A percentile compares a stretch with the other conserved stretches of the same genome.
phyloP scores from a whole-genome alignment of 2,329 filamentous ascomycete species.

The Fusarium brevicatenulatum region DNA sequence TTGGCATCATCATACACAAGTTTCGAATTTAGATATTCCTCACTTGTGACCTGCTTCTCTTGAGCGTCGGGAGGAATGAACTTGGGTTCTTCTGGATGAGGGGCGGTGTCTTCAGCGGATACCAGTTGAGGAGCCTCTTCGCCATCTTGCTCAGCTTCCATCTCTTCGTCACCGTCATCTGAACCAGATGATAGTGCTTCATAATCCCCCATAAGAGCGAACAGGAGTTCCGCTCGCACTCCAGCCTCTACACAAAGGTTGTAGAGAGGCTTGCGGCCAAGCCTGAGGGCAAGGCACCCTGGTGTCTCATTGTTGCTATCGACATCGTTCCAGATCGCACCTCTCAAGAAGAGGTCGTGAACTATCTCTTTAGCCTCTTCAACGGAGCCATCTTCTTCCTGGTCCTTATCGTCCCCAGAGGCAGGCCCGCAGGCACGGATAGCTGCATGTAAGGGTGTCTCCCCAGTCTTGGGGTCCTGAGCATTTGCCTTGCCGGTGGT shows the following conservation, averaged over 20 bases:
- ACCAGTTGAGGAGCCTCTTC: slow-evolving; percentile 48
- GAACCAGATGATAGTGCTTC: slow-evolving; percentile 72
- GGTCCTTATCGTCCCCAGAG: slow-evolving; percentile 42
- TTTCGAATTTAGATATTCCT: slow-evolving; percentile 74
- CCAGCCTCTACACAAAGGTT: slow-evolving; percentile 88
- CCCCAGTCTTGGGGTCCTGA: slow-evolving; percentile 86
- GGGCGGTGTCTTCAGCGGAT: slow-evolving; percentile 46
- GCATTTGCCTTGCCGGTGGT: slow-evolving; percentile 73
- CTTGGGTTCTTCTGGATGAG: slow-evolving; percentile 43
- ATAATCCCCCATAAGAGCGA: slow-evolving; percentile 85
- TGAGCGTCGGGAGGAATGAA: slow-evolving; percentile 51
- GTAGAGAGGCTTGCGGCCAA: slow-evolving; percentile 79
- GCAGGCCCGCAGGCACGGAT: slow-evolving; percentile 76
- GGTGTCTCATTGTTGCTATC: slow-evolving; percentile 89
- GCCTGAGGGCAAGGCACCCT: slow-evolving; percentile 80
- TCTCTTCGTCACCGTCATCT: slow-evolving; percentile 60
- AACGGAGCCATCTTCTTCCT: slow-evolving; percentile 56
- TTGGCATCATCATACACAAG: slow-evolving; percentile 73
- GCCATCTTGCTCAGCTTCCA: slow-evolving; percentile 58
- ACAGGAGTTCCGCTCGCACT: slow-evolving; percentile 86
- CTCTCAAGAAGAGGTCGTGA: slow-evolving; percentile 81
- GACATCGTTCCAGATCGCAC: slow-evolving; percentile 97
- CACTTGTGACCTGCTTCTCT: slow-evolving; percentile 66
- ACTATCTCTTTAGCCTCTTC: slow-evolving; percentile 75
- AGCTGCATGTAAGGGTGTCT: slow-evolving; percentile 88